Base-by-base conservation (phyloP, 2,329 filamentous ascomycete genomes). In the Paracorniculantispora psalliotae region DNA sequence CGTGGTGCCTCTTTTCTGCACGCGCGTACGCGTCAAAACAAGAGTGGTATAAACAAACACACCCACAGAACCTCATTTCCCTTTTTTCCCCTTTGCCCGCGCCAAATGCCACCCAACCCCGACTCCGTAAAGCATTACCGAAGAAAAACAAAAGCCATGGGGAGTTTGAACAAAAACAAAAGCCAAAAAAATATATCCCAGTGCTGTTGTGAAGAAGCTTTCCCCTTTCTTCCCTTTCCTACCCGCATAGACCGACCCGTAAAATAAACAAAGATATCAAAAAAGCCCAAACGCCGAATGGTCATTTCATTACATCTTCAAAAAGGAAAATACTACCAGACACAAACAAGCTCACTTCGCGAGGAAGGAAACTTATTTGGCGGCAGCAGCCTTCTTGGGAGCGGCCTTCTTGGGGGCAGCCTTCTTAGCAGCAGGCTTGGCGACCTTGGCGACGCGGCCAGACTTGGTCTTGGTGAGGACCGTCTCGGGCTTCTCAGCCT, bases 391-490 rank as follows among this genome's bases (percentile, higher is more conserved):
- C 72, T 80, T 77, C 72, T 78, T 79, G 26, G 76, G 68, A 5
- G 74, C 68, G 19, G 77, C 73, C 50, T 74, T 72, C 72, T 77
- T 78, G 12, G 75, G 68, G 17, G 77, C 73, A 13, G 77, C 73
- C 75, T 79, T 79, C 70, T 81, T 79, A 43, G 77, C 73, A 8
- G 79, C 73, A 21, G 75, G 72, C 67, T 77, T 75, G 67, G 75
- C 59, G 25, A 81, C 79, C 85, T 94, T 96, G 67, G 88, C 85
- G 67, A 96, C 88, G 66, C 91, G 88, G 51, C 91, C 91, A 57
- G 90, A 87, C 84, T 94, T 94, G 73, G 91, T 92, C 84, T 90
- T 92, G 72, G 82, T 84, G 55, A 92, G 77, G 51, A 88, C 81
- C 68, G 86, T 85, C 60, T 75, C 71, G 63, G 85, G 80, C 76